Conservation (phyloP, 2,329 filamentous ascomycete genomes). For the Colletotrichum horii region DNA sequence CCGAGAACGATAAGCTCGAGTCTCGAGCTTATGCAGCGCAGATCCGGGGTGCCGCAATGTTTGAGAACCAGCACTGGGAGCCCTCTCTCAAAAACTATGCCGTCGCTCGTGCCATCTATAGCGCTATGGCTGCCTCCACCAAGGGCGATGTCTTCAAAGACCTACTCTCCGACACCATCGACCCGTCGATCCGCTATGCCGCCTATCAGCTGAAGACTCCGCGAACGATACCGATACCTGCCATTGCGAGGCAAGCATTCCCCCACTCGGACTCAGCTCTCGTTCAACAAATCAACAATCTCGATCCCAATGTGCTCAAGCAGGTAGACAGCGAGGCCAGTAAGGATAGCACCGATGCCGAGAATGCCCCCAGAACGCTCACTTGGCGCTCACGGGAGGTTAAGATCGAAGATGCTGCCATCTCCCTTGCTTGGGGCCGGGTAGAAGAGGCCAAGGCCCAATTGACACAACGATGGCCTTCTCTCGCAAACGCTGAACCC, state of each 20-base stretch:
- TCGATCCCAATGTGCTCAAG: slow-evolving; percentile 72
- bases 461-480: slow-evolving; percentile 53
- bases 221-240: slow-evolving; percentile 80
- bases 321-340: slow-evolving; percentile 56
- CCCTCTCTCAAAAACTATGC: slow-evolving; percentile 78
- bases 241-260: slow-evolving; percentile 81
- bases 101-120: slow-evolving; percentile 81
- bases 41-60: slow-evolving; percentile 76
- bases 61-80: slow-evolving; percentile 90
- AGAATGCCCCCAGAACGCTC: slow-evolving; percentile 73
- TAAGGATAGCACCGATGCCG: slow-evolving; percentile 52
- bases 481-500: slow-evolving; percentile 48
- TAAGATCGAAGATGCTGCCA: slow-evolving; percentile 89
- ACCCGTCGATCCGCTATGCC: slow-evolving; percentile 92
- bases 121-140: slow-evolving; percentile 68
- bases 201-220: slow-evolving; percentile 91
- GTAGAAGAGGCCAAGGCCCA: slow-evolving; percentile 61
- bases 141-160: slow-evolving; percentile 86
- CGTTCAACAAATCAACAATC: slow-evolving; percentile 69
- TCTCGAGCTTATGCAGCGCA: slow-evolving; percentile 83
- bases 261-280: slow-evolving; percentile 67
- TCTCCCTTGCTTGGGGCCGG: slow-evolving; percentile 80
- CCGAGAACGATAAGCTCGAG: slow-evolving; percentile 77
- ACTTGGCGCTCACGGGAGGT: slow-evolving; percentile 87
- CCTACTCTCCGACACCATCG: slow-evolving; percentile 82